Evolutionary conservation across 2,329 filamentous ascomycete genomes (phyloP), one percentile per base, ranked within the genome.

Genomic region (Cytospora chrysosperma): DNA sequence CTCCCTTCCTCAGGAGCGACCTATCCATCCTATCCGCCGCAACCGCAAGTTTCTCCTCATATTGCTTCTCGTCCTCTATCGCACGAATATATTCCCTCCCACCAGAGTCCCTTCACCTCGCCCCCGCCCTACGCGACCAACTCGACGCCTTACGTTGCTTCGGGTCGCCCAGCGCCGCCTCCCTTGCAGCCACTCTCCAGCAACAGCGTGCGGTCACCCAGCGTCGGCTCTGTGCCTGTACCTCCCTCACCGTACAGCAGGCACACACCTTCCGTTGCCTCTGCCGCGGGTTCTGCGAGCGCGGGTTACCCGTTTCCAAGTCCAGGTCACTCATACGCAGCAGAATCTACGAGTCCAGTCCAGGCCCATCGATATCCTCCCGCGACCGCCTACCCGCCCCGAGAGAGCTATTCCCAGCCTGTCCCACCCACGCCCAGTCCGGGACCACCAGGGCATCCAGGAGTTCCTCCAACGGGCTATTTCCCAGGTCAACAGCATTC

Each of bases 361-460:
- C 81, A 83, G 72, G 79, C 80, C 52, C 80, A 82, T 64, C 82
- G 81, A 67, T 84, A 84, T 68, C 79, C 80, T 17, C 78, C 81
- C 32, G 67, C 75, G 26, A 73, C 76, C 65, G 72, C 73, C 51
- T 80, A 81, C 59, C 75, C 79, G 53, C 75, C 75, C 55, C 75
- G 79, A 65, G 80, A 85, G 63, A 79, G 77, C 72, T 82, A 80
- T 68, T 73, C 77, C 12, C 81, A 79, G 63, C 64, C 71, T 64
- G 63, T 73, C 62, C 69, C 70, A 65, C 70, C 72, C 65, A 28
- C 59, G 9, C 61, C 62, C 40, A 66, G 64, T 21, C 66, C 69
- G 52, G 74, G 76, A 66, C 69, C 70, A 59, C 66, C 73, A 13
- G 72, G 70, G 49, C 71, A 70, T 60, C 67, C 43, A 12, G n/a